Evolutionary conservation across 768 basidiomycete genomes (phyloP).

Genomic region (Trametes elegans): DNA sequence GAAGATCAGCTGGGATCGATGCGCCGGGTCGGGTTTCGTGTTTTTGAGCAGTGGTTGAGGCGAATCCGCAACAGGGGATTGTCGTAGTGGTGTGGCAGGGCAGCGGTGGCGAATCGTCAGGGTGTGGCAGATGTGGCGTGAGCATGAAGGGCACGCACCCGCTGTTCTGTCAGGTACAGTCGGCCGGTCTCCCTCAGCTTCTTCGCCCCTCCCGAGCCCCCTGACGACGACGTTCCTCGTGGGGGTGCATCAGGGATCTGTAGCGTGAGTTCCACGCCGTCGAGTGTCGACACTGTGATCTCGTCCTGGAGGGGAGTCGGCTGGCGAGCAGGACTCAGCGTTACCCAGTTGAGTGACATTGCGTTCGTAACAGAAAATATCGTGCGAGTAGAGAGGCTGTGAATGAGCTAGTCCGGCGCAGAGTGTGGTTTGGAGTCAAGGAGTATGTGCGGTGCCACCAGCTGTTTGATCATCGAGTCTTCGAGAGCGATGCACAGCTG

Average conservation of each 20-base stretch:
- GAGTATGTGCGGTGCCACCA: not conserved
- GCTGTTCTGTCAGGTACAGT: slow-evolving; percentile 67
- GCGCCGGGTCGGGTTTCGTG: not conserved
- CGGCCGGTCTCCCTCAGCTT: slow-evolving; percentile 59
- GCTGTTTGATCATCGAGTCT: not conserved
- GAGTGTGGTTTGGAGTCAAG: no score
- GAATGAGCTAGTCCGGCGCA: no score
- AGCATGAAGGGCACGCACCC: slow-evolving; percentile 43
- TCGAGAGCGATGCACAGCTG: slow-evolving; percentile 4
- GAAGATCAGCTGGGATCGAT: slow-evolving; percentile 58
- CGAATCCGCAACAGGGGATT: no score
- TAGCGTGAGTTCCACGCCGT: slow-evolving; percentile 59
- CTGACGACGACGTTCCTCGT: slow-evolving; percentile 39
- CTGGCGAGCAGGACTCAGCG: slow-evolving; percentile 54
- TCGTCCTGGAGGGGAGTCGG: slow-evolving; percentile 69
- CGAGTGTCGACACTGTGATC: slow-evolving; percentile 51
- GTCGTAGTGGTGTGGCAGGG: not conserved
- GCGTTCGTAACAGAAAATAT: no score
- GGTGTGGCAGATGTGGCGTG: not conserved
- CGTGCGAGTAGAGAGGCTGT: no score
- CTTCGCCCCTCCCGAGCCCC: slow-evolving; percentile 53
- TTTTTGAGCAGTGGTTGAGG: no score
- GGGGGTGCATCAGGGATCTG: slow-evolving; percentile 55
- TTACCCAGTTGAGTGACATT: slow-evolving; percentile 85
- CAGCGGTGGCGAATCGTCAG: not conserved